These are phyloP conservation scores for Tetracladium setigerum DNA, from an alignment of 495 filamentous ascomycete species.

Conservation along the genomic window DNA sequence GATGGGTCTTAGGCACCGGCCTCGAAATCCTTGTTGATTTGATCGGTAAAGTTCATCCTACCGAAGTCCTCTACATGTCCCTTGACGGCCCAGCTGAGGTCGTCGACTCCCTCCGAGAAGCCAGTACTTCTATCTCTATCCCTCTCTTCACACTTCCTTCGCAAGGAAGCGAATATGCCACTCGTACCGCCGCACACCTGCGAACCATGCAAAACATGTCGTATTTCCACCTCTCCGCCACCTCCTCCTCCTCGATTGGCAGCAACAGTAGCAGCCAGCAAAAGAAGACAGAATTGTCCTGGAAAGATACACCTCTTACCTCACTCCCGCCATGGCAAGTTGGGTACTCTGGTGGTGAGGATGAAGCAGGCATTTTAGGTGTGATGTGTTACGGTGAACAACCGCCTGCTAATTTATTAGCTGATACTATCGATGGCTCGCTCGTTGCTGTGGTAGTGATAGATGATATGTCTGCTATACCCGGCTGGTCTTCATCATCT, in stretches of 20 bases:
- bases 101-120: conserved; percentile 45
- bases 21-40: conserved; percentile 62
- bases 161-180: conserved; percentile 51
- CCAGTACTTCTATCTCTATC: conserved; percentile 12
- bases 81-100: conserved; percentile 60
- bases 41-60: conserved; percentile 38
- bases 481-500: conserved; percentile 4
- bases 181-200: conserved; percentile 60
- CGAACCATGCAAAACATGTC: conserved; percentile 37
- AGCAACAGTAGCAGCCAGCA: not conserved
- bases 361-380: conserved; percentile 17
- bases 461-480: conserved; percentile 21
- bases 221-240: conserved; percentile 16
- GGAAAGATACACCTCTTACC: conserved; percentile 15
- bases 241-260: too few relatives aligned
- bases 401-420: conserved; percentile 14
- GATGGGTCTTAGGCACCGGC: conserved; percentile 74
- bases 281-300: conserved; percentile 1
- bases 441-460: conserved; percentile 20
- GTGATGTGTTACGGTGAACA: conserved; percentile 23
- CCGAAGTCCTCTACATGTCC: conserved; percentile 70
- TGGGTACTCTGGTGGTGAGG: conserved; percentile 11
- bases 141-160: conserved; percentile 43
- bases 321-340: conserved; percentile 22
- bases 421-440: conserved; percentile 21